A percentile compares a stretch with the other conserved stretches of the same genome.
Conservation (phyloP, 1,139 yeast genomes). For the Pichia sp. region DNA sequence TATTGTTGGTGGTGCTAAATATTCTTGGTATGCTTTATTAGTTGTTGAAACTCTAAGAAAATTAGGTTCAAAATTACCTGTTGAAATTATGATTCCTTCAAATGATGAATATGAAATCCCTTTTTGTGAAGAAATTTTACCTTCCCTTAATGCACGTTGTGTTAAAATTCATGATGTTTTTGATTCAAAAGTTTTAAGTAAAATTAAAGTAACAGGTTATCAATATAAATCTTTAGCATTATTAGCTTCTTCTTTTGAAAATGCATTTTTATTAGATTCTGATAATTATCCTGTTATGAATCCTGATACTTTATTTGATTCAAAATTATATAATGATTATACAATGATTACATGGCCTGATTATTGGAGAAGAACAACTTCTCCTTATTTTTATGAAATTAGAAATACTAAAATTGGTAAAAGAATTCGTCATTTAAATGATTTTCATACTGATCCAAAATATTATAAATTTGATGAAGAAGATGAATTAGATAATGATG, state of each 20-base stretch:
- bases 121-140: slow-evolving; percentile 42
- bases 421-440: slow-evolving; percentile 27
- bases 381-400: slow-evolving; percentile 51
- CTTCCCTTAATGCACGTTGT: slow-evolving; percentile 41
- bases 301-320: slow-evolving; percentile 43
- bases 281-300: slow-evolving; percentile 49
- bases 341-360: slow-evolving; percentile 55
- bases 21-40: slow-evolving; percentile 65
- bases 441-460: slow-evolving; percentile 26
- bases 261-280: slow-evolving; percentile 45
- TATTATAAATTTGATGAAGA: slow-evolving; percentile 26
- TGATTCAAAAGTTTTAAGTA: slow-evolving; percentile 20
- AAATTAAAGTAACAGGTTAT: slow-evolving; percentile 38
- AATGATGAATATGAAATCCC: slow-evolving; percentile 41
- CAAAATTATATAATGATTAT: slow-evolving; percentile 31
- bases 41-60: slow-evolving; percentile 59
- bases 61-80: slow-evolving; percentile 58
- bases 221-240: slow-evolving; percentile 55
- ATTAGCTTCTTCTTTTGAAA: slow-evolving; percentile 45
- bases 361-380: slow-evolving; percentile 58
- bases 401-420: slow-evolving; percentile 35
- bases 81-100: slow-evolving; percentile 55
- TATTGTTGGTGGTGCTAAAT: slow-evolving; percentile 72
- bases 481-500: slow-evolving; percentile 28
- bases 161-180: slow-evolving; percentile 36